Base-by-base conservation (phyloP, 1,284 basidiomycete species). In the Inonotus hispidus region DNA sequence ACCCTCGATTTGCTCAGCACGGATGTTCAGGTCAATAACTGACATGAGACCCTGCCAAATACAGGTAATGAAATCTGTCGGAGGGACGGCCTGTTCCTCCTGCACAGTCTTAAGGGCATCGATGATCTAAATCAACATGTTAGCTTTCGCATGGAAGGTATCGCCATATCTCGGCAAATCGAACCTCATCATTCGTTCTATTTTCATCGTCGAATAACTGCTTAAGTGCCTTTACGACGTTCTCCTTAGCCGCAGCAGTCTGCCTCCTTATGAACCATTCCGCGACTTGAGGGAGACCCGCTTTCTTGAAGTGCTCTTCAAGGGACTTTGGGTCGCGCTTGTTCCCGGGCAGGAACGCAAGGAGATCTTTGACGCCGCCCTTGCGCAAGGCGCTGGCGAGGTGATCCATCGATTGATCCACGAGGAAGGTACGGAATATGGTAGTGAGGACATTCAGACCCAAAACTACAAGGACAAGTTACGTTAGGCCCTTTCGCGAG, bases 211-310 rank as follows among this genome's bases (percentile, higher is more conserved):
- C 79, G 65, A 82, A 76, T 66, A 82, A 75, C 61, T 85, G 80
- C 60, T 81, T 82, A 43, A 93, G 76, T 23, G 85, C 82, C 60
- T 75, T 76, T 60, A 86, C 73, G 59, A 93, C 82, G 58, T 80
- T 77, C 61, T 89, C 85, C 71, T 89, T 90, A 63, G 86, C 81
- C 49, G 83, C 83, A 60, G 86, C 85, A 62, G 86, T 84, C 71
- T 93, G 92, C 69, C 87, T 87, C 80, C 94, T 95, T 59, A 85
- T 85, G 81, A 91, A 95, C 92, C 92, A 96, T 16, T 96, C 95
- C 8, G 90, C 87, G 41, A 97, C 84, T 67, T 87, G 85, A 29
- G 85, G 74, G 29, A 97, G 79, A 32, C 84, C 84, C 63, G 86
- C 89, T 63, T 83, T 83, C 74, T 83, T 90, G 81, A 98, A 97